phyloP scores from a whole-genome alignment of 768 basidiomycete genomes.

The Mycena olivaceomarginata region DNA sequence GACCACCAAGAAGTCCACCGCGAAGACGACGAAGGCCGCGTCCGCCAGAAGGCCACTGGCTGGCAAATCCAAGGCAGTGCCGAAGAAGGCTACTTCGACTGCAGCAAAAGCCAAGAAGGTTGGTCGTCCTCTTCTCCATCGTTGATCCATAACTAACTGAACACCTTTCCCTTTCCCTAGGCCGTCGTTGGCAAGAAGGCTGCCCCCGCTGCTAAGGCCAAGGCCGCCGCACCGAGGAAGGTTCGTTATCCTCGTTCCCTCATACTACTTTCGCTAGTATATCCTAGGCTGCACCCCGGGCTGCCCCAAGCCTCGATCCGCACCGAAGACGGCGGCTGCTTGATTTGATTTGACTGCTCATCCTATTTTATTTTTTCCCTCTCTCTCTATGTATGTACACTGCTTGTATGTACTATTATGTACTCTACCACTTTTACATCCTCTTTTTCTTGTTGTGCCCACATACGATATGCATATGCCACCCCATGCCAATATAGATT shows the following conservation, averaged over 20 bases:
- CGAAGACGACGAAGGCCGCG: conserved; percentile 4
- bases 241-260: background rate
- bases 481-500: conserved; percentile 19
- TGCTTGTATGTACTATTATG: conserved; percentile 40
- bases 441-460: conserved; percentile 11
- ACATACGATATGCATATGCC: conserved; percentile 9
- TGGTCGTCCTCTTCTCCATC: background rate
- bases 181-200: conserved; percentile 39
- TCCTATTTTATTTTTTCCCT: conserved; percentile 7
- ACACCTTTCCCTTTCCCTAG: background rate
- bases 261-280: background rate
- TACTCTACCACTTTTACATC: background rate
- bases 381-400: too few relatives aligned
- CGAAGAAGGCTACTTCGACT: conserved; percentile 38
- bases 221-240: conserved; percentile 36
- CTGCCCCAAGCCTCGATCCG: conserved; percentile 24
- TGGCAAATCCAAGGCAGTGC: conserved; percentile 30
- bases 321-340: background rate
- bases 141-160: background rate
- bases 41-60: conserved; percentile 31
- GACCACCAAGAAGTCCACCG: conserved; percentile 26
- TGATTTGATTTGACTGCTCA: background rate
- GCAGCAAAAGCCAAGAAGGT: conserved; percentile 41
- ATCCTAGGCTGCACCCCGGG: conserved; percentile 20
- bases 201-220: conserved; percentile 17